A percentile compares a stretch with the other conserved stretches of the same genome.
Evolutionary conservation across 257 asterid genomes (phyloP).

Genomic region (Gardenia jasminoides): DNA sequence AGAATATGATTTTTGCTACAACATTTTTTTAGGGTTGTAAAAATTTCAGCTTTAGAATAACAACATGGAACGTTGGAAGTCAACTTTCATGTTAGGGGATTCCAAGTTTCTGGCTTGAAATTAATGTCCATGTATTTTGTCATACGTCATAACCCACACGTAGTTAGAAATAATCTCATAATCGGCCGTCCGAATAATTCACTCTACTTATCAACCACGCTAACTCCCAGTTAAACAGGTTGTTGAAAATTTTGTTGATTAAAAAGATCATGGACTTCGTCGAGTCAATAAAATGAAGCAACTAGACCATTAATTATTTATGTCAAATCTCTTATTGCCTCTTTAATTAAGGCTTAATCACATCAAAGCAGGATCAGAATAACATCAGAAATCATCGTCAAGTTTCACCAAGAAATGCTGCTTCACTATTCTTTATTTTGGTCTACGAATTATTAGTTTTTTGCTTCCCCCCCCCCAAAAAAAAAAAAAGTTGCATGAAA

Average conservation of each 20-base stretch:
- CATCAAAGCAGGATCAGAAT: neutral
- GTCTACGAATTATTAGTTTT: too few relatives aligned
- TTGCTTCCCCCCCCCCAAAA: too few relatives aligned
- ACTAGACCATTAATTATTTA: neutral
- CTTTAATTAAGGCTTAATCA: too few relatives aligned
- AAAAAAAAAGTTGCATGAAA: too few relatives aligned
- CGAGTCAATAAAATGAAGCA: neutral
- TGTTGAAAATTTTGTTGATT: neutral
- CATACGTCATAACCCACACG: constrained; percentile 8
- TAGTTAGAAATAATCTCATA: neutral
- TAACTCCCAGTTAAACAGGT: neutral
- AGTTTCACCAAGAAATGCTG: too few relatives aligned
- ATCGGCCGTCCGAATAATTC: neutral
- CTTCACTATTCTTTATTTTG: too few relatives aligned
- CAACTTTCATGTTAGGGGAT: too few relatives aligned
- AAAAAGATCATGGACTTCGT: neutral
- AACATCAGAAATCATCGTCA: too few relatives aligned
- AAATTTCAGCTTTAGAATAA: too few relatives aligned
- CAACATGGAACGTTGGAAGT: too few relatives aligned
- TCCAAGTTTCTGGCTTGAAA: neutral
- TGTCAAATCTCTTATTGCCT: neutral
- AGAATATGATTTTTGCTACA: too few relatives aligned
- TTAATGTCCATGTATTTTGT: neutral
- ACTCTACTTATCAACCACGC: constrained; percentile 2
- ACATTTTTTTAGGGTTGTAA: neutral